Conservation (phyloP, 2,329 filamentous ascomycete species). For the Herpomyces periplanetae region DNA sequence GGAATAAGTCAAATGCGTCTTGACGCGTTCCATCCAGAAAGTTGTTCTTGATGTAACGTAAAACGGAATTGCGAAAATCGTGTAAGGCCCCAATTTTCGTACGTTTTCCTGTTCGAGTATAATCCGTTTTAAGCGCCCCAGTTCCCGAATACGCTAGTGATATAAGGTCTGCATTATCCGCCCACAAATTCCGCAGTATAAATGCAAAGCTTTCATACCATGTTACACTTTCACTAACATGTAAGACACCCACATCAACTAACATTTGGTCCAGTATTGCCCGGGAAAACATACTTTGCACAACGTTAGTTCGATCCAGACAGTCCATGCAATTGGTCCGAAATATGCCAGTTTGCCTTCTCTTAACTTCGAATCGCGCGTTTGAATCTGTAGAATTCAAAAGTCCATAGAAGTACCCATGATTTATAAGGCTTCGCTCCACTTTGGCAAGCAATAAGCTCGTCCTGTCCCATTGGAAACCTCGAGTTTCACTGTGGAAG, state of each 20-base stretch:
- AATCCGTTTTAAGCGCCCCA: constrained; percentile 85
- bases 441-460: constrained; percentile 51
- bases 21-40: constrained; percentile 73
- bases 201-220: constrained; percentile 49
- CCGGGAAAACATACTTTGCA: constrained; percentile 81
- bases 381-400: constrained; percentile 12
- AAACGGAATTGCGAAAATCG: constrained; percentile 55
- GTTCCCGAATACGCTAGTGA: constrained; percentile 77
- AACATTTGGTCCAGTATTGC: constrained; percentile 65
- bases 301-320: constrained; percentile 79
- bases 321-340: constrained; percentile 99
- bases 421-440: constrained; percentile 28
- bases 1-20: constrained; percentile 76
- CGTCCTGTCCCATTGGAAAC: constrained; percentile 63
- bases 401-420: constrained; percentile 69
- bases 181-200: constrained; percentile 88
- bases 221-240: constrained; percentile 32
- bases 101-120: constrained; percentile 63
- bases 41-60: constrained; percentile 69
- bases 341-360: constrained; percentile 52
- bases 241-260: constrained; percentile 37
- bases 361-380: constrained; percentile 37
- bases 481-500: constrained; percentile 90
- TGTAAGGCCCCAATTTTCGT: constrained; percentile 52
- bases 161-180: constrained; percentile 85